These are phyloP conservation scores for Pyrus betulifolia DNA, from an alignment of 306 rosid genomes.

Conservation along the genomic window DNA sequence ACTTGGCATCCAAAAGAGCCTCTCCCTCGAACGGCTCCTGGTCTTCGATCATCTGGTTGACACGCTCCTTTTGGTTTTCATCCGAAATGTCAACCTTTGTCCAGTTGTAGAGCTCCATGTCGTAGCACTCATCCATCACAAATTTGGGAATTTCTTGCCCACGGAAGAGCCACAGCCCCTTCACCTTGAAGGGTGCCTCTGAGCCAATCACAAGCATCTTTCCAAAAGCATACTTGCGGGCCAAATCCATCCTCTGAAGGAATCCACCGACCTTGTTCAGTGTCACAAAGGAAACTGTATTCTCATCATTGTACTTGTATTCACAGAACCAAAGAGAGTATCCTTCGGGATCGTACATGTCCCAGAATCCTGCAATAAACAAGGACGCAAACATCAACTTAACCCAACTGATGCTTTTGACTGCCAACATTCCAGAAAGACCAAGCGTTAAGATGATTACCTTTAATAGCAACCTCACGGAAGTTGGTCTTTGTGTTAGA, in stretches of 20 bases:
- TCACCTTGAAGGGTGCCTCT: slow-evolving; percentile 71
- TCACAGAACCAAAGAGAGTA: slow-evolving; percentile 91
- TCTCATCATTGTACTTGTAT: slow-evolving; percentile 86
- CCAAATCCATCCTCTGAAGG: slow-evolving; percentile 84
- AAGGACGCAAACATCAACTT: neutral
- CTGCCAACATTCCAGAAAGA: neutral
- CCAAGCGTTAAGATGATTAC: slow-evolving; percentile 18
- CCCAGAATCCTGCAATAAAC: slow-evolving; percentile 72
- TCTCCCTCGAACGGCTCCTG: slow-evolving; percentile 80
- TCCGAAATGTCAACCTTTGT: slow-evolving; percentile 65
- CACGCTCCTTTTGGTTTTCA: slow-evolving; percentile 76
- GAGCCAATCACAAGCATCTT: slow-evolving; percentile 85
- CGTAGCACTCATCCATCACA: slow-evolving; percentile 76
- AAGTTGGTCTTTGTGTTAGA: slow-evolving; percentile 86
- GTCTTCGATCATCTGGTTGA: slow-evolving; percentile 74
- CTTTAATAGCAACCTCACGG: slow-evolving; percentile 94
- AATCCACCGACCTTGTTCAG: slow-evolving; percentile 80
- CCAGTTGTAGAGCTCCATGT: slow-evolving; percentile 89
- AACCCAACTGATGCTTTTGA: neutral
- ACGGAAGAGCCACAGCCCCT: slow-evolving; percentile 93
- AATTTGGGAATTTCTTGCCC: slow-evolving; percentile 72
- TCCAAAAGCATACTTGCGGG: slow-evolving; percentile 82
- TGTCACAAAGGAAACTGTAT: slow-evolving; percentile 75
- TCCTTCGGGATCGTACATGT: slow-evolving; percentile 92
- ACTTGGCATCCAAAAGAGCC: slow-evolving; percentile 73